phyloP scores from a whole-genome alignment of 78 protist species.

The Dictyostelium purpureum region DNA sequence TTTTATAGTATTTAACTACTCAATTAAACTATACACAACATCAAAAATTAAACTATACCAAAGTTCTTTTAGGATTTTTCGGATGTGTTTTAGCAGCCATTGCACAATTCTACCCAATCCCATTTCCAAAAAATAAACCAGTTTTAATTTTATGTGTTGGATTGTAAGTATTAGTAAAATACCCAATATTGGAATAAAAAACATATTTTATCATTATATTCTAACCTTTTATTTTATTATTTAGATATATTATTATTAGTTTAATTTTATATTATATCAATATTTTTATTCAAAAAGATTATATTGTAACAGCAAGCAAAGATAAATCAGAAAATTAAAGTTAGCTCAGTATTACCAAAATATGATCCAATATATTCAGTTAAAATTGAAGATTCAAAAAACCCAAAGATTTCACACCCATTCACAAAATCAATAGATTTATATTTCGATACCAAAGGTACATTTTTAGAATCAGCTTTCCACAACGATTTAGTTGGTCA shows the following conservation, averaged over 20 bases:
- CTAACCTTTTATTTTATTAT: no score
- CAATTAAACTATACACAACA: constrained; percentile 14
- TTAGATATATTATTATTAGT: constrained; percentile 29
- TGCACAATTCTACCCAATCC: constrained; percentile 72
- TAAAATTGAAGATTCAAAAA: constrained; percentile 36
- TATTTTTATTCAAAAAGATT: constrained; percentile 60
- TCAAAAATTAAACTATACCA: constrained; percentile 39
- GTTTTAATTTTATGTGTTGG: constrained; percentile 56
- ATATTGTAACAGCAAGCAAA: constrained; percentile 18
- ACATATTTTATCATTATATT: neutral
- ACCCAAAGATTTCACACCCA: neutral
- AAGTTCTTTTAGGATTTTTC: constrained; percentile 40
- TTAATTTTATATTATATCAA: constrained; percentile 44
- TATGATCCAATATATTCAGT: constrained; percentile 52
- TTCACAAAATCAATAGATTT: constrained; percentile 29
- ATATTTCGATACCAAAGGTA: constrained; percentile 40
- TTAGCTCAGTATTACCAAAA: constrained; percentile 11
- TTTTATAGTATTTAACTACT: constrained; percentile 20
- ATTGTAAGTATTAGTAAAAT: neutral
- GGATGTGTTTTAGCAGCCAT: constrained; percentile 55
- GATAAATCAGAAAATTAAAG: neutral
- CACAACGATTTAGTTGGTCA: constrained; percentile 16
- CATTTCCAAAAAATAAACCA: constrained; percentile 78
- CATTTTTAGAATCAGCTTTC: constrained; percentile 6
- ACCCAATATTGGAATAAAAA: neutral